Base-by-base conservation (phyloP, 768 basidiomycete species). In the Paxillus rubicundulus region DNA sequence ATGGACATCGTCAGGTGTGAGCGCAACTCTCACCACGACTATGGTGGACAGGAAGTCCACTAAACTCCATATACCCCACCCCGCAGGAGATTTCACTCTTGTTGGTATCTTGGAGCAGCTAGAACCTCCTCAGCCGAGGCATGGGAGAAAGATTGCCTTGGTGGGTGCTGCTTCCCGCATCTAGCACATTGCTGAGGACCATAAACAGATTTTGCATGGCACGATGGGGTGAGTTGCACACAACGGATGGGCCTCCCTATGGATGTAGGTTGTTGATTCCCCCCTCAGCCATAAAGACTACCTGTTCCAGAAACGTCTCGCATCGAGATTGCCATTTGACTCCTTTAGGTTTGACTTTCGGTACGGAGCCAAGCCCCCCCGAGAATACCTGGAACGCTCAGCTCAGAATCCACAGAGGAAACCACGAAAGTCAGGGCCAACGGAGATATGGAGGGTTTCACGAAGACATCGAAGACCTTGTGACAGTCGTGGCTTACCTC, bases 311-410 rank as follows among this genome's bases (percentile, higher is more conserved):
- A 85, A 84, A 62, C 81, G 78, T 13, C 81, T 92, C 17, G 87
- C 87, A 3, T 64, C 68, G 36, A 75, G 72, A 34, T 68, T 91
- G 13, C 85, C 87, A 0, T 61, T 88, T 20, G 90, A 93, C 66
- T 91, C 89, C 3, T 91, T 92, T 65, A 80, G 89, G 30, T 91
- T 93, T 61, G 90, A 93, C 67, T 93, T 93, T 70, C 81, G 89
- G 88, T 90, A 61, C 50, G 80, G 36, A 4, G 12, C 27, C 39
- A 20, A n/a, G 37, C 32, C 63, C 40, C n/a, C 41, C 17, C 30
- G 21, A 33, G 34, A 24, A 38, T 38, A 47, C 12, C 47, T 43
- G 43, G 36, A 16, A 32, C 21, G 7, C 50, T 45, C 38, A 41
- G 52, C 44, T 54, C 52, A 52, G 48, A 14, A 34, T 9, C 39